Evolutionary conservation across 2,329 filamentous ascomycete species (phyloP).

Genomic region (Colletotrichum lini): DNA sequence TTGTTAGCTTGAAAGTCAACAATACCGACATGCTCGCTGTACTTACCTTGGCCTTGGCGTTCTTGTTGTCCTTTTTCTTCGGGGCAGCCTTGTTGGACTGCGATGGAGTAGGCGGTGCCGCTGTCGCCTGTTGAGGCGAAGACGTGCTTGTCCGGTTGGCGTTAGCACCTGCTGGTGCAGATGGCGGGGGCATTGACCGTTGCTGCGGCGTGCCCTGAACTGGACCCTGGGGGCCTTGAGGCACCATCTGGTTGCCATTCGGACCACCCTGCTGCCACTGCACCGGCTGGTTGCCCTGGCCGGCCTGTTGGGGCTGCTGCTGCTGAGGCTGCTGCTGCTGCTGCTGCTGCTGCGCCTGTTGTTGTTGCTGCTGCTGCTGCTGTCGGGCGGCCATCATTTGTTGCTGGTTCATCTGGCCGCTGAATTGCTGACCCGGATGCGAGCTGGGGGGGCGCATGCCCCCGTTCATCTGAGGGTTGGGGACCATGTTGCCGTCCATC

Average conservation of each 20-base stretch:
- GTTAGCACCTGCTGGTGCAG: constrained; percentile 68
- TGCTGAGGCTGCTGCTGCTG: constrained; percentile 56
- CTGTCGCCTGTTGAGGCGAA: constrained; percentile 74
- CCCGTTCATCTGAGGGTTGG: constrained; percentile 71
- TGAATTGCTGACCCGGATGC: constrained; percentile 72
- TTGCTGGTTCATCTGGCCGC: constrained; percentile 71
- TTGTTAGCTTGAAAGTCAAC: neutral
- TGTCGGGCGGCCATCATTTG: constrained; percentile 70
- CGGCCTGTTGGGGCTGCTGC: constrained; percentile 51
- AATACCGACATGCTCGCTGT: neutral
- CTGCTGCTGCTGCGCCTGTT: constrained; percentile 70
- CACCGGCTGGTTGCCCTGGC: constrained; percentile 60
- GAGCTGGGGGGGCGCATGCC: constrained; percentile 79
- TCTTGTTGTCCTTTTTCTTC: constrained; percentile 82
- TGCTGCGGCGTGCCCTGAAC: constrained; percentile 81
- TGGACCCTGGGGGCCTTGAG: constrained; percentile 63
- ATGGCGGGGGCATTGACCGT: constrained; percentile 77
- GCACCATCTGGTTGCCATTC: constrained; percentile 59
- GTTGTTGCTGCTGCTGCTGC: constrained; percentile 53
- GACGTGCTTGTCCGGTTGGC: constrained; percentile 69
- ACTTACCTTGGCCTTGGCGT: constrained; percentile 77
- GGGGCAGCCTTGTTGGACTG: constrained; percentile 80
- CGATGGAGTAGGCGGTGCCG: constrained; percentile 82
- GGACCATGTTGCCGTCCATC: constrained; percentile 69
- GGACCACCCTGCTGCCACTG: constrained; percentile 63